Percentiles rank a stretch among this genome's conserved stretches.
Evolutionary conservation across 2,329 filamentous ascomycete species (phyloP).

Genomic region (Pseudocercospora ulei): DNA sequence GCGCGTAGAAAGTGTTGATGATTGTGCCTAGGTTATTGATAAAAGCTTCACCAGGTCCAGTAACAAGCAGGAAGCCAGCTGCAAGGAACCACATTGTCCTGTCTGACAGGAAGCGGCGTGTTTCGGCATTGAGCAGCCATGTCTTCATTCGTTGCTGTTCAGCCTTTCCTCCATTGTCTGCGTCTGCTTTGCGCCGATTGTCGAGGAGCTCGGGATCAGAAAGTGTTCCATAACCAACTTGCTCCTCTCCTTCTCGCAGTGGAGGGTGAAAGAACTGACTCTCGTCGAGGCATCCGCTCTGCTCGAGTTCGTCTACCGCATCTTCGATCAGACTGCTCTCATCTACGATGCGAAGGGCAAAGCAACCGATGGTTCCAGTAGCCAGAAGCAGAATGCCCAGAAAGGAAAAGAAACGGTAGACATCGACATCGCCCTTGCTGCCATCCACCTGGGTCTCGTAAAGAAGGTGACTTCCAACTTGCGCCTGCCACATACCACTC

Average conservation of each 20-base stretch:
- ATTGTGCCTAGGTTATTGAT: slow-evolving; percentile 96
- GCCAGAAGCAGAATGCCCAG: slow-evolving; percentile 60
- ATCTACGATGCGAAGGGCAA: slow-evolving; percentile 68
- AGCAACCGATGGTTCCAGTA: slow-evolving; percentile 62
- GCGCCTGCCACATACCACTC: slow-evolving; percentile 92
- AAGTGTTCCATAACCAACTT: slow-evolving; percentile 53
- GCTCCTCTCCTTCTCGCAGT: slow-evolving; percentile 36
- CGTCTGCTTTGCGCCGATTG: slow-evolving; percentile 39
- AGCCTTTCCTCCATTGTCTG: slow-evolving; percentile 41
- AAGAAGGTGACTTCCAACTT: slow-evolving; percentile 69
- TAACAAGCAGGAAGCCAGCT: slow-evolving; percentile 80
- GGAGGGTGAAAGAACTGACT: slow-evolving; percentile 59
- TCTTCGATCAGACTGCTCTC: slow-evolving; percentile 83
- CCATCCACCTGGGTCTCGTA: slow-evolving; percentile 60
- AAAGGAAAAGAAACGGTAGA: slow-evolving; percentile 82
- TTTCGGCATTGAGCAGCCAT: slow-evolving; percentile 86
- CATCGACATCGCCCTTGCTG: slow-evolving; percentile 52
- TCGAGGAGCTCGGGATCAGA: slow-evolving; percentile 41
- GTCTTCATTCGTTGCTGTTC: slow-evolving; percentile 66
- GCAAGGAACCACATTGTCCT: slow-evolving; percentile 95
- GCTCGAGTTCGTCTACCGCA: slow-evolving; percentile 80
- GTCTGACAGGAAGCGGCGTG: slow-evolving; percentile 71
- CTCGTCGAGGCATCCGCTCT: slow-evolving; percentile 70
- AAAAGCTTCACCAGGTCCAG: slow-evolving; percentile 92
- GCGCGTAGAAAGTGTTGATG: slow-evolving; percentile 69